Evolutionary conservation across 2,329 filamentous ascomycete genomes (phyloP), one percentile per base, ranked within the genome.

Genomic region (Colletotrichum camelliae): DNA sequence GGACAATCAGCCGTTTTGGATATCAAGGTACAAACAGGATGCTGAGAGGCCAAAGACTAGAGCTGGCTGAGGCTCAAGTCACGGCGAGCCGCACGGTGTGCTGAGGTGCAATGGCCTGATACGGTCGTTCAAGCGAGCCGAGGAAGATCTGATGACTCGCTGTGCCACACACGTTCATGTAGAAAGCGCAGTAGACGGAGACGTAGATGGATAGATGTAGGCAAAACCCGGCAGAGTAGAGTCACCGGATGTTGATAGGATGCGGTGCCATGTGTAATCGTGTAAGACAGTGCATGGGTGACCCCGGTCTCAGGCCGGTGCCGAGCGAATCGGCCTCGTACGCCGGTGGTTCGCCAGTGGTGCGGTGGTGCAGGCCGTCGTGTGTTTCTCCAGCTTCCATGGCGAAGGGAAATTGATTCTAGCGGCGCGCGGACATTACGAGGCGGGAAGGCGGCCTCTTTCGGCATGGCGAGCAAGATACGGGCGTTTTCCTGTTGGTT

Each of bases 1-100:
- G 90, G 90, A 0, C 85, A 87, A 79, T 85, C 87, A 7, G 89
- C 90, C 0, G 90, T 92, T 4, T 73, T 92, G 66, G 90, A 91
- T 80, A 87, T 85, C 84, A 88, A 88, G 83, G 86, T 90, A n/a
- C 84, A 82, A 5, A 77, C 85, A 33, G 86, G 86, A 21, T 89
- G 86, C 75, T 90, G 80, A 55, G 48, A 5, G 18, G 60, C 33
- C 43, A 24, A 31, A 37, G 29, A 31, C 35, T 7, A 39, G 4
- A 21, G 60, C 12, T 21, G 33, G 12, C 13, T 61, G 58, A 37
- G 58, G 58, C 58, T 21, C 27, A 61, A 61, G 21, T 13, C 27
- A 58, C 13, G 21, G 13, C 4, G 55, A 58, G 55, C 55, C 55
- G 55, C 55, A n/a, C 13, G 29, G 18, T 33, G 6, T 61, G 13